A percentile compares a stretch with the other conserved stretches of the same genome.
These are phyloP conservation scores for Solanum paucissectum DNA, from an alignment of 257 asterid genomes.

Conservation along the genomic window DNA sequence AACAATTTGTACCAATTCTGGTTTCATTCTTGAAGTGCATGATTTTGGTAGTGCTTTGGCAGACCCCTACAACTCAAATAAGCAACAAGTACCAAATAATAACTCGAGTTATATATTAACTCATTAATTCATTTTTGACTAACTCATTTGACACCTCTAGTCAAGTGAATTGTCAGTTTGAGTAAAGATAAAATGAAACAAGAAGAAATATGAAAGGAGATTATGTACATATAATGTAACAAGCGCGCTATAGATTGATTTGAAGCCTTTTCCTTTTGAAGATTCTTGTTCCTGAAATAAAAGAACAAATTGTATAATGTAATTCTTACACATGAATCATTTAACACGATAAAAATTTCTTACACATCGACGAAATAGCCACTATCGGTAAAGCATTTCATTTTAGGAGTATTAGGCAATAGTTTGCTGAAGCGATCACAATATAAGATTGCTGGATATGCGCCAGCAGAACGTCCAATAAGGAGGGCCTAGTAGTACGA, in stretches of 20 bases:
- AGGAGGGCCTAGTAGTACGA: not conserved
- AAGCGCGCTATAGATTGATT: not conserved
- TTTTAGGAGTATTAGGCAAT: not conserved
- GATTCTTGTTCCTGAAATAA: not conserved
- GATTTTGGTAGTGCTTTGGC: not conserved
- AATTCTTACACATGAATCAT: not conserved
- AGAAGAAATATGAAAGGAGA: not conserved
- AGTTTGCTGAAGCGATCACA: not conserved
- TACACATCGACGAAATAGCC: too few species aligned
- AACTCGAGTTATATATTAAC: not conserved
- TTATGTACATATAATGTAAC: not conserved
- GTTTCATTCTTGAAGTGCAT: not conserved
- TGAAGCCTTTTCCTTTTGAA: not conserved
- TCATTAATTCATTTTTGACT: not conserved
- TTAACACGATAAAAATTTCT: too few species aligned
- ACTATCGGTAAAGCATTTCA: too few species aligned
- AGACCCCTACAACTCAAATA: not conserved
- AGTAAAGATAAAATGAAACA: not conserved
- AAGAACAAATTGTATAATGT: not conserved
- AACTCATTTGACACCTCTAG: not conserved
- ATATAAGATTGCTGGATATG: not conserved
- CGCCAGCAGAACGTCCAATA: too few species aligned
- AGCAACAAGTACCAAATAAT: too few species aligned
- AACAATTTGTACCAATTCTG: not conserved
- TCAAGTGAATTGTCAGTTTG: not conserved